A percentile compares a stretch with the other conserved stretches of the same genome.
Conservation (phyloP, 2,329 filamentous ascomycete genomes). For the Pseudocercospora vitis region DNA sequence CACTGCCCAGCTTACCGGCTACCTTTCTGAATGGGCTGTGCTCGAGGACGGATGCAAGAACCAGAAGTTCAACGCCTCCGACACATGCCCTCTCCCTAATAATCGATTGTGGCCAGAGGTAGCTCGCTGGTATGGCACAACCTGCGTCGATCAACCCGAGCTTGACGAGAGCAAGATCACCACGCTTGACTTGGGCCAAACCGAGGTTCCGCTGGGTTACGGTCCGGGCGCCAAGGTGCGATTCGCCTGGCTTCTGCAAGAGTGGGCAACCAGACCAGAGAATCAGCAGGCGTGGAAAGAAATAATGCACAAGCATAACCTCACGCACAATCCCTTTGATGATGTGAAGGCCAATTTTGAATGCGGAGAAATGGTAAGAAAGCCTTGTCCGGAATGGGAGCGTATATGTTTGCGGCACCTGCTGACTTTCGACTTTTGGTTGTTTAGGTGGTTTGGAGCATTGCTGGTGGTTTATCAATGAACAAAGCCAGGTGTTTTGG, state of each 20-base stretch:
- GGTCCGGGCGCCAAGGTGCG: conserved; percentile 45
- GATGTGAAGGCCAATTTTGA: conserved; percentile 49
- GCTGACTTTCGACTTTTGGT: no score
- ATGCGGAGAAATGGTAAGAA: conserved; percentile 49
- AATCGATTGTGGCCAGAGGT: conserved; percentile 51
- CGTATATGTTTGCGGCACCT: no score
- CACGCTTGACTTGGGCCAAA: conserved; percentile 24
- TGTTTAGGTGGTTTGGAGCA: conserved; percentile 40
- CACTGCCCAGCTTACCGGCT: conserved; percentile 50
- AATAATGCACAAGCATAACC: conserved; percentile 44
- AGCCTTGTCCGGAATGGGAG: no score
- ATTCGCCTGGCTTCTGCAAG: conserved; percentile 44
- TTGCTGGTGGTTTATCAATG: conserved; percentile 38
- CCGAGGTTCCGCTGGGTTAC: conserved; percentile 40
- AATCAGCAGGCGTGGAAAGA: conserved; percentile 50
- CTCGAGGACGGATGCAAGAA: conserved; percentile 45
- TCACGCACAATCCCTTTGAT: conserved; percentile 45
- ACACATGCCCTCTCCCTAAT: conserved; percentile 50
- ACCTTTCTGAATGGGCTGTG: conserved; percentile 53
- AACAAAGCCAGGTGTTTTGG: conserved; percentile 50
- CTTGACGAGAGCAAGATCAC: conserved; percentile 33
- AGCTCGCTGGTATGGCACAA: conserved; percentile 43
- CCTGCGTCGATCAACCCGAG: conserved; percentile 27
- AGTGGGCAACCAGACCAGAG: conserved; percentile 49
- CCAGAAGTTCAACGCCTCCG: conserved; percentile 48